Evolutionary conservation across 352 stramenopile species (phyloP), one percentile per base, ranked within the genome.

Genomic region (Phytophthora quininea): DNA sequence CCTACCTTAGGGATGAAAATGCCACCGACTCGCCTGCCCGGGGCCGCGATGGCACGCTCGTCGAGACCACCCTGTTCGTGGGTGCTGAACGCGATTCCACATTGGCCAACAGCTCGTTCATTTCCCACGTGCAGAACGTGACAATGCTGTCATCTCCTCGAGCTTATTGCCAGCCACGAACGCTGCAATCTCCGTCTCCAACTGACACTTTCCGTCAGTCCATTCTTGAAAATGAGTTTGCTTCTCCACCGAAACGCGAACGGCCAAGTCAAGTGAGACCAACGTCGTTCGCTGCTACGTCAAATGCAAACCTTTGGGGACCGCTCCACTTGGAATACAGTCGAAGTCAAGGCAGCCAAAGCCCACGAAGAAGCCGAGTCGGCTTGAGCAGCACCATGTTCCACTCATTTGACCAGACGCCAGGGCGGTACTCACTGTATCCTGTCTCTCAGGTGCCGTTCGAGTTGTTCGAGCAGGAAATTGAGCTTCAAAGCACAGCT

Each of bases 391-490:
- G 45, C 30, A 43, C 62, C 47, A 67, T 49, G n/a, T 74, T 74
- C 33, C 69, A 46, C 49, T 64, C 66, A 27, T 75, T 67, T 37
- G 45, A 68, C 31, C 65, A 74, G 42, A 69, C 64, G 1, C 56
- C 61, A 24, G 74, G 71, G 4, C 69, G 79, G 4, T 88, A 79
- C 49, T 90, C 83, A 15, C 60, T 90, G 29, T 92, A 90, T 57
- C 84, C 84, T 1, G 84, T 92, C 0, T 89, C 84, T 7, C 84
- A 92, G 50, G 84, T 92, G 3, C 84, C 84, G 0, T 92, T 92
- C 33, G 84, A 92, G 69, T 61, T 92, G 40, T 92, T 92, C 68
- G 81, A 92, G 48, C 73, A 88, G 12, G 84, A 92, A 58, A 89
- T 92, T 63, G 81, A 90, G 63, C 67, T 92, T 5, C 71, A 90